These are phyloP conservation scores for Porpolomopsis calyptriformis DNA, from an alignment of 768 basidiomycete genomes.

Conservation along the genomic window DNA sequence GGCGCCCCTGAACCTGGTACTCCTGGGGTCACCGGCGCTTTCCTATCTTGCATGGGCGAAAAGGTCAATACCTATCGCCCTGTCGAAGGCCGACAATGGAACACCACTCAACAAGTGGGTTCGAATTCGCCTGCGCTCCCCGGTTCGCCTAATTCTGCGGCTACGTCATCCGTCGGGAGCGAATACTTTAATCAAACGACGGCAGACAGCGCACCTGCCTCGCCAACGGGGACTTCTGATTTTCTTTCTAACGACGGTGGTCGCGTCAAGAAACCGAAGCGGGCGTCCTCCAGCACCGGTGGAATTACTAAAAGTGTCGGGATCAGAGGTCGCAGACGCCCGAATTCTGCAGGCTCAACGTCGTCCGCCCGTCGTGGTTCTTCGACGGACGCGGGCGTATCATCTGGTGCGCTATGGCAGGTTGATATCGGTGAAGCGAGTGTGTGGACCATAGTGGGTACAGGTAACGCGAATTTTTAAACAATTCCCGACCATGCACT, in stretches of 20 bases:
- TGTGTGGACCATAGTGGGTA: constrained; percentile 91
- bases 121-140: constrained; percentile 52
- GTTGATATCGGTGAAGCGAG: constrained; percentile 90
- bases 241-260: constrained; percentile 76
- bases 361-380: constrained; percentile 59
- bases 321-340: constrained; percentile 54
- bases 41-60: constrained; percentile 86
- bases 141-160: constrained; percentile 57
- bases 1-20: constrained; percentile 65
- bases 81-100: constrained; percentile 76
- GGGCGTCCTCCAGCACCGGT: constrained; percentile 64
- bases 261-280: constrained; percentile 67
- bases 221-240: constrained; percentile 53
- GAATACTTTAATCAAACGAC: constrained; percentile 59
- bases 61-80: constrained; percentile 87
- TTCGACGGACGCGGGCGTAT: constrained; percentile 54
- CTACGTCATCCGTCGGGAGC: constrained; percentile 36
- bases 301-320: constrained; percentile 39
- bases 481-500: constrained; percentile 7
- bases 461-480: constrained; percentile 41
- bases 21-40: constrained; percentile 69
- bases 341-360: constrained; percentile 66
- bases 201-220: constrained; percentile 57
- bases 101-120: constrained; percentile 30
- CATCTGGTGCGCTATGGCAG: constrained; percentile 76